Conservation (phyloP, 2,329 filamentous ascomycete species). For the Penicillium olsonii region DNA sequence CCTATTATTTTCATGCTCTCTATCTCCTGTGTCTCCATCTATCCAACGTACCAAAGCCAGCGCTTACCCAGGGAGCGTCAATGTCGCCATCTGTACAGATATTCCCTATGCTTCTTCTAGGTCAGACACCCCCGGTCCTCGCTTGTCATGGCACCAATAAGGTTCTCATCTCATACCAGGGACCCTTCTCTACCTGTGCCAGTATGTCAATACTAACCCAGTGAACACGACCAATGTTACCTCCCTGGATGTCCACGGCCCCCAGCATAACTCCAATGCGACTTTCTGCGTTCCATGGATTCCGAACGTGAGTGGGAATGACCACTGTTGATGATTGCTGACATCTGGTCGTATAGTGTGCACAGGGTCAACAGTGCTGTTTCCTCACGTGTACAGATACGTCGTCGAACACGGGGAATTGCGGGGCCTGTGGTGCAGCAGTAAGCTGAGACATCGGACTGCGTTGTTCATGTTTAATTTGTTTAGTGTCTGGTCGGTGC, state of each 20-base stretch:
- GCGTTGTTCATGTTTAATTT: neutral
- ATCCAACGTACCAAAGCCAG: neutral
- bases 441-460: neutral
- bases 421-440: neutral
- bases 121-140: neutral
- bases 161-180: neutral
- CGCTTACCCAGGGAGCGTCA: neutral
- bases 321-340: neutral
- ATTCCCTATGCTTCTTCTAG: neutral
- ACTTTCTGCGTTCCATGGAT: conserved; percentile 3
- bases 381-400: conserved; percentile 6
- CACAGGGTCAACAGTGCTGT: neutral
- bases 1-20: neutral
- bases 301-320: neutral
- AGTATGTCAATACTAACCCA: neutral
- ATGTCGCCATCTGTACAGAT: neutral
- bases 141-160: too few species aligned
- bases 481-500: neutral
- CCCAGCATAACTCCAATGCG: neutral
- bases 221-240: conserved; percentile 1
- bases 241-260: neutral
- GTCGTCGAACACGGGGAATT: neutral
- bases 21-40: neutral
- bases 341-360: neutral
- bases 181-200: neutral